A percentile compares a stretch with the other conserved stretches of the same genome.
Conservation (phyloP, 345 rosid genomes). For the Microthlaspi erraticum region DNA sequence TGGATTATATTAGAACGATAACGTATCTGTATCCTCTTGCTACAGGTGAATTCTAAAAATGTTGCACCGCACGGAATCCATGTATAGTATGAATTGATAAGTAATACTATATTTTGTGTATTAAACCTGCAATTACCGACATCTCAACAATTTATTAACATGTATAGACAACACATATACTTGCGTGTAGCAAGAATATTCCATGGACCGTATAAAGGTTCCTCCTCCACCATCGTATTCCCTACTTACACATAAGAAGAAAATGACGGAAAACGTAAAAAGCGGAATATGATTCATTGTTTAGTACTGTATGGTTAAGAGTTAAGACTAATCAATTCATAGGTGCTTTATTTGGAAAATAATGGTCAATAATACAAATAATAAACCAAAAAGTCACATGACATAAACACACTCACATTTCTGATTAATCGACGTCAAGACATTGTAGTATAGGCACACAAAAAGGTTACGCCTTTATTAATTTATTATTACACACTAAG, state of each 20-base stretch:
- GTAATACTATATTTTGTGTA: not conserved
- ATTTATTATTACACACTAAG: not conserved
- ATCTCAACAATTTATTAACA: not conserved
- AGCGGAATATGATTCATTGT: conserved; percentile 21
- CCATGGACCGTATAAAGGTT: conserved; percentile 23
- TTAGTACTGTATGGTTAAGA: not conserved
- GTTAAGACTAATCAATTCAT: conserved; percentile 20
- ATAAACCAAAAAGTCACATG: conserved; percentile 8
- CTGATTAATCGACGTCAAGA: conserved; percentile 37
- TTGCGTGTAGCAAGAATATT: conserved; percentile 41
- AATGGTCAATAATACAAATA: conserved; percentile 7
- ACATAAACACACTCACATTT: conserved; percentile 13
- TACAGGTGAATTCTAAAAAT: conserved; percentile 4
- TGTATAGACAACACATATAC: conserved; percentile 15
- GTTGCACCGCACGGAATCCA: conserved; percentile 24
- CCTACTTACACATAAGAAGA: not conserved
- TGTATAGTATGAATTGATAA: not conserved
- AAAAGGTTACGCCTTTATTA: conserved; percentile 36
- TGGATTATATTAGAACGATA: conserved; percentile 4
- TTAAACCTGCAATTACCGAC: conserved; percentile 5
- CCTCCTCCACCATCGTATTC: conserved; percentile 3
- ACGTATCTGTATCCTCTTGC: conserved; percentile 27
- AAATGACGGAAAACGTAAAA: conserved; percentile 20
- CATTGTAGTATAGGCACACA: conserved; percentile 17
- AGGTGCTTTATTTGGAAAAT: conserved; percentile 20